phyloP scores from a whole-genome alignment of 345 rosid species.

The Moricandia moricandioides region DNA sequence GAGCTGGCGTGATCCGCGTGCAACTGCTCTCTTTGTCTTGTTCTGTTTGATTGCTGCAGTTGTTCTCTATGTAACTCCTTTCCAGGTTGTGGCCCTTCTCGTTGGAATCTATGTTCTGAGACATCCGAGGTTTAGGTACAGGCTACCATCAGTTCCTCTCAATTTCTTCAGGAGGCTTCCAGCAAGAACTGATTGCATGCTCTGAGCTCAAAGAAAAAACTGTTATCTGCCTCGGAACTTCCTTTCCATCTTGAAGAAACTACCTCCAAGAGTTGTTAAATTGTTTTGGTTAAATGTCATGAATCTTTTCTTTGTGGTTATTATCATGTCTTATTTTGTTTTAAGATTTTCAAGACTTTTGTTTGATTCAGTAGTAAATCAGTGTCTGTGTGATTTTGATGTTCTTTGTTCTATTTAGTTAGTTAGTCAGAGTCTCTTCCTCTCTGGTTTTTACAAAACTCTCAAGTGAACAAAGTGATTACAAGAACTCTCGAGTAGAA shows the following conservation, averaged over 20 bases:
- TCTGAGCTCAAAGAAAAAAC: constrained; percentile 34
- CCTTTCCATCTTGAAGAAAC: background rate
- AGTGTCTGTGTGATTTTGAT: constrained; percentile 8
- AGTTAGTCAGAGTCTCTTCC: background rate
- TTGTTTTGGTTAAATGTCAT: constrained; percentile 12
- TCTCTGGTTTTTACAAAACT: background rate
- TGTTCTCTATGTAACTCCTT: constrained; percentile 78
- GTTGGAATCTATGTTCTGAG: constrained; percentile 71
- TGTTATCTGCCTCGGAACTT: background rate
- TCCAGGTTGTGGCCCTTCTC: constrained; percentile 76
- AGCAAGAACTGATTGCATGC: constrained; percentile 89
- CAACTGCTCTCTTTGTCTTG: constrained; percentile 69
- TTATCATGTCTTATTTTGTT: constrained; percentile 11
- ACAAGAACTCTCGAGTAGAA: background rate
- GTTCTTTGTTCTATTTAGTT: background rate
- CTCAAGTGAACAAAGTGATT: background rate
- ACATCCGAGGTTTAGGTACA: constrained; percentile 90
- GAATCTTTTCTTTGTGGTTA: constrained; percentile 15
- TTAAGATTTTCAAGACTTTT: constrained; percentile 20
- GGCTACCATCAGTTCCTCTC: constrained; percentile 82
- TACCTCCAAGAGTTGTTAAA: background rate
- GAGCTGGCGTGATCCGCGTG: constrained; percentile 97
- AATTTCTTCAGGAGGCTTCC: constrained; percentile 95
- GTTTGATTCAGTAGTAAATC: constrained; percentile 10
- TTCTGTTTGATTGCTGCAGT: constrained; percentile 83